Base-by-base conservation (phyloP, 345 rosid species). In the Excoecaria cochinchinensis region DNA sequence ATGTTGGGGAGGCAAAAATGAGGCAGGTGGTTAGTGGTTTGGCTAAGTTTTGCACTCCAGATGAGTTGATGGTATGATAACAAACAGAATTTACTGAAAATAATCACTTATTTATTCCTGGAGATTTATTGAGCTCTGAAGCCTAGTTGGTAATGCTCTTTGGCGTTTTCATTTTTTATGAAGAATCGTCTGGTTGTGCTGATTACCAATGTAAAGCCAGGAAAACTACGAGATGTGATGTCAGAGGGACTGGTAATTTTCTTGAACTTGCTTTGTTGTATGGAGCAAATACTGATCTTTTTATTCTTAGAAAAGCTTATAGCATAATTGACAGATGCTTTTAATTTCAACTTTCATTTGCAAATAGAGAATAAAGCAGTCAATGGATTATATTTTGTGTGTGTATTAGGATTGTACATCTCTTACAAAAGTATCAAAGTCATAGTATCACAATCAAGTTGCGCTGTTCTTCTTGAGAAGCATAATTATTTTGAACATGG, bases 1-100 rank as follows among this genome's bases (percentile, higher is more conserved):
- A 95, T 78, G 89, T 93, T 16, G 98, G 99, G 21, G 98, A 88
- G 46, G 93, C 90, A 57, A 95, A 91, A 82, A 71, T 83, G 74
- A 87, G 99, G 77, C 99, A 95, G 77, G 99, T 95, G 44, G 99
- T 95, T 73, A 93, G 99, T 88, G 99, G 98, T 61, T 85, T 95
- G 93, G 99, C 97, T 42, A 93, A 95, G 77, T 89, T 77, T 83
- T 95, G 87, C 82, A 89, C 62, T 77, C 98, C 97, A 1, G 99
- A 95, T 16, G 88, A 88, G 72, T 86, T 95, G 75, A 70, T 79
- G 91, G 99, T 95, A 91, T 74, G 67, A 36, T 70, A 77, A 82
- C 53, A 50, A 51, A 70, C 66, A 17, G 10, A 75, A 19, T 78
- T 76, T 64, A 40, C 31, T 55, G 3, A 55, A 53, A 68, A 58